Evolutionary conservation across 129 eudicot genomes (phyloP).

Genomic region (Apium graveolens): DNA sequence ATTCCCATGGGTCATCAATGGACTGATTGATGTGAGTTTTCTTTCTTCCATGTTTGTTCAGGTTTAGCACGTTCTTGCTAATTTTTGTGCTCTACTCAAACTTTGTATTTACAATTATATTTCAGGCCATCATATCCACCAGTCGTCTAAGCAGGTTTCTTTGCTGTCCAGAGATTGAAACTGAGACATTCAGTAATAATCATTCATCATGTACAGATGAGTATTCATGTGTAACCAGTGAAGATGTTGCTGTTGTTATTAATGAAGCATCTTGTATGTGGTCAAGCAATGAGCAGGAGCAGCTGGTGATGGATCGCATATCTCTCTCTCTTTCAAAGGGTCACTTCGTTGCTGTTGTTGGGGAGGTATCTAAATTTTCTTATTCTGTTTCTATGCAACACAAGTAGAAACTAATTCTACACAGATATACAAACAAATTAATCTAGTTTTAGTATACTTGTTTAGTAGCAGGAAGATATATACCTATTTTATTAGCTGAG

Average conservation of each 20-base stretch:
- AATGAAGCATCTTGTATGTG: slow-evolving; percentile 66
- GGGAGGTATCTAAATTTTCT: slow-evolving; percentile 50
- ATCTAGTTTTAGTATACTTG: not conserved
- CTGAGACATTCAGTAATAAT: not conserved
- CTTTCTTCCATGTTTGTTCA: slow-evolving; percentile 2
- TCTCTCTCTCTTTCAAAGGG: slow-evolving; percentile 62
- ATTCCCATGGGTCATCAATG: slow-evolving; percentile 97
- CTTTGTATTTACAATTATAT: slow-evolving; percentile 9
- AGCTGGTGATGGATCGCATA: slow-evolving; percentile 46
- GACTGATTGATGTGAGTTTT: slow-evolving; percentile 82
- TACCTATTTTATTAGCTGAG: not conserved
- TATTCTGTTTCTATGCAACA: not conserved
- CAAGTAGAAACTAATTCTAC: not conserved
- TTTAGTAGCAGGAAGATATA: not conserved
- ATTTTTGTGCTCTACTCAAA: not conserved
- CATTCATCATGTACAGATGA: slow-evolving; percentile 19
- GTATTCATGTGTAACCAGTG: slow-evolving; percentile 19
- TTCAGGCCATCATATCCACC: slow-evolving; percentile 77
- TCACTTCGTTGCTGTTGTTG: slow-evolving; percentile 71
- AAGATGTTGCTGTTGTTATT: slow-evolving; percentile 44
- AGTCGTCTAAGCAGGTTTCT: slow-evolving; percentile 77
- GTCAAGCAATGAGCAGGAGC: slow-evolving; percentile 51
- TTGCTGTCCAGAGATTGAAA: slow-evolving; percentile 47
- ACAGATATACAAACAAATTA: not conserved
- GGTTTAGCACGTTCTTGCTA: slow-evolving; percentile 3